Evolutionary conservation across 495 filamentous ascomycete genomes (phyloP), one percentile per base, ranked within the genome.

Genomic region (Trichoderma gamsii): DNA sequence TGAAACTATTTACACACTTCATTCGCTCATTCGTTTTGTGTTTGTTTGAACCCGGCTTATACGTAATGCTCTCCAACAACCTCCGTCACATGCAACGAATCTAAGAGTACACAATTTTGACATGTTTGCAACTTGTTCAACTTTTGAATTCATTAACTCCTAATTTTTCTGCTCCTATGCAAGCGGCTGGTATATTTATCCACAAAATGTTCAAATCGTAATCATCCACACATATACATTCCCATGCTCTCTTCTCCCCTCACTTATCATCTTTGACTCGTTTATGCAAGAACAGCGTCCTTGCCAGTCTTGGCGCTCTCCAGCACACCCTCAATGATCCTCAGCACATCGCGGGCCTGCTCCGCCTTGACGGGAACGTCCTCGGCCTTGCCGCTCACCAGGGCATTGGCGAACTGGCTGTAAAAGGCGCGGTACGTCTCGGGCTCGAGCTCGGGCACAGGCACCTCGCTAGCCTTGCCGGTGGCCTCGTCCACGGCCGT

Each of bases 401-500:
- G 79, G 44, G 90, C 89, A 52, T 87, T 81, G 1, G 82, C 90
- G 71, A 95, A 83, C 70, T 85, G 79, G 68, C 83, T 80, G 78
- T 94, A 97, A 73, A 92, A 88, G 75, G 86, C 86, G 9, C 80
- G 77, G 76, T 92, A 96, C 11, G 90, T 93, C 51, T 84, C 82
- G 3, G 90, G 89, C 73, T 87, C 80, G 0, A 90, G 81, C 16
- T 87, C 92, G 18, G 86, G 86, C 32, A 78, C 81, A 1, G 79
- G 72, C 66, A 85, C 74, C 49, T 80, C 76, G 52, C 68, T 70
- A 12, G 76, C 73, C 64, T 73, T 70, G 66, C 69, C 70, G 21
- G 78, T 82, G 61, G 76, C 79, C 25, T 76, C 77, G 0, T 70
- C 75, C 0, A 82, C 65, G 11, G 79, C 68, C 7, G 76, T 79